Conservation (phyloP, 2,329 filamentous ascomycete species). For the Aspergillus novoparasiticus region DNA sequence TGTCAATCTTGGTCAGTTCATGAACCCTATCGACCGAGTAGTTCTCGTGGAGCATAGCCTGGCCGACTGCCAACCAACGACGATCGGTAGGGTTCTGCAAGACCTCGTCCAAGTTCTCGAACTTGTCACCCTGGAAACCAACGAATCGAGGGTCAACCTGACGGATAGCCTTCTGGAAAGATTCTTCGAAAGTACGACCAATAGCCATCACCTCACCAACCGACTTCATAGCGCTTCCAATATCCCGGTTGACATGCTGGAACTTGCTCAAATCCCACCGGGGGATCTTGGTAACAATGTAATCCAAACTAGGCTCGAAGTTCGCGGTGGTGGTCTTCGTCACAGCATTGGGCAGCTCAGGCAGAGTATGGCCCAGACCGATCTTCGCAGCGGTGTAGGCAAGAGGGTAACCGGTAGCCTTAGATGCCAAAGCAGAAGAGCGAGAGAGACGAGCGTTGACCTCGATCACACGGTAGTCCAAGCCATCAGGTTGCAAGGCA, state of each 20-base stretch:
- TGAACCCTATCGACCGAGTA: constrained; percentile 92
- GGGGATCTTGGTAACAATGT: constrained; percentile 98
- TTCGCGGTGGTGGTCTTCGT: constrained; percentile 99
- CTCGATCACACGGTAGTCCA: constrained; percentile 98
- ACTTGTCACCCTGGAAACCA: constrained; percentile 93
- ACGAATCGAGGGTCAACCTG: constrained; percentile 91
- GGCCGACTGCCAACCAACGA: constrained; percentile 94
- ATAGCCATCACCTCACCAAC: constrained; percentile 99
- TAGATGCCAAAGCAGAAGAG: constrained; percentile 94
- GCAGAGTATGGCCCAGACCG: constrained; percentile 90
- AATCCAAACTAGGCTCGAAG: constrained; percentile 96
- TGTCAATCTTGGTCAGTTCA: constrained; percentile 96
- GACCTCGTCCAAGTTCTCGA: constrained; percentile 87
- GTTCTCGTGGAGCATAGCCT: constrained; percentile 96
- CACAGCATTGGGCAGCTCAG: constrained; percentile 94
- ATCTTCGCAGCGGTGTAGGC: constrained; percentile 99
- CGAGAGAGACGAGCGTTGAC: constrained; percentile 98
- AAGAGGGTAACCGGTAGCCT: constrained; percentile 95
- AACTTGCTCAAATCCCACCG: constrained; percentile 99
- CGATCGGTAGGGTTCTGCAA: constrained; percentile 93
- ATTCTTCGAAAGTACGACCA: constrained; percentile 96
- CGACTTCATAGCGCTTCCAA: constrained; percentile 98
- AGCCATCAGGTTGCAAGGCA: constrained; percentile 90
- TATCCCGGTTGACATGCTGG: constrained; percentile 96
- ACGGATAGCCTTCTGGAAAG: constrained; percentile 97